Percentiles rank a stretch among this genome's conserved stretches.
These are phyloP conservation scores for Diplogelasinospora grovesii DNA, from an alignment of 495 filamentous ascomycete species.

Conservation along the genomic window DNA sequence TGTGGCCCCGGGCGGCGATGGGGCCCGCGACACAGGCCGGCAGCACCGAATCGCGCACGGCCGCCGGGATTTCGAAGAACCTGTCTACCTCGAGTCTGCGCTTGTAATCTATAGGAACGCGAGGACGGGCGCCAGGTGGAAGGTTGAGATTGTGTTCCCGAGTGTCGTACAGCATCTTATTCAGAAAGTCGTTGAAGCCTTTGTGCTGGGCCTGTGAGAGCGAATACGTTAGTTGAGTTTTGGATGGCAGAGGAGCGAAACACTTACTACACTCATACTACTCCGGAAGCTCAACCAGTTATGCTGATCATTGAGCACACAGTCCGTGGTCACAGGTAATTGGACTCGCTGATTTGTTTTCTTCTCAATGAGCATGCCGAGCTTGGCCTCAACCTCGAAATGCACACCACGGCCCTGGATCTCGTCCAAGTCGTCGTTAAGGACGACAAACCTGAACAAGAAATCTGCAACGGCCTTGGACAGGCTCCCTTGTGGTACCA, in stretches of 20 bases:
- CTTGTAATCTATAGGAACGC: slow-evolving; percentile 69
- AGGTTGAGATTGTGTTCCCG: slow-evolving; percentile 39
- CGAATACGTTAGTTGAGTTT: not conserved
- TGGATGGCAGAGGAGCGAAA: slow-evolving; percentile 1
- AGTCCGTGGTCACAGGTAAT: slow-evolving; percentile 59
- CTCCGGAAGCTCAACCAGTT: slow-evolving; percentile 59
- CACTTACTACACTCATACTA: slow-evolving; percentile 75
- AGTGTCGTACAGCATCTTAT: slow-evolving; percentile 53
- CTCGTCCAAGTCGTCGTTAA: slow-evolving; percentile 49
- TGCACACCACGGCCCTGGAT: slow-evolving; percentile 52
- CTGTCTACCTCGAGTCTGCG: slow-evolving; percentile 76
- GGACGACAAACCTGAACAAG: slow-evolving; percentile 61
- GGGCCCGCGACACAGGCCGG: slow-evolving; percentile 41
- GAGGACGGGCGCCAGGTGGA: slow-evolving; percentile 13
- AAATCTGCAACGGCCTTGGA: slow-evolving; percentile 66
- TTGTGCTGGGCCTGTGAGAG: slow-evolving; percentile 62
- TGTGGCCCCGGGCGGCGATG: slow-evolving; percentile 47
- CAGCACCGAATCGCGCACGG: slow-evolving; percentile 32
- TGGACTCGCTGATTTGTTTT: slow-evolving; percentile 58
- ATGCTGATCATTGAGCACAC: slow-evolving; percentile 50
- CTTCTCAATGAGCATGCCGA: slow-evolving; percentile 72
- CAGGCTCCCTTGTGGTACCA: slow-evolving; percentile 60
- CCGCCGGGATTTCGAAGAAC: slow-evolving; percentile 69
- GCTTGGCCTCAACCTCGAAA: slow-evolving; percentile 86
- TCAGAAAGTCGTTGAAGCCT: slow-evolving; percentile 72